A percentile compares a stretch with the other conserved stretches of the same genome.
Conservation (phyloP, 2,329 filamentous ascomycete genomes). For the Arthroderma sp. region DNA sequence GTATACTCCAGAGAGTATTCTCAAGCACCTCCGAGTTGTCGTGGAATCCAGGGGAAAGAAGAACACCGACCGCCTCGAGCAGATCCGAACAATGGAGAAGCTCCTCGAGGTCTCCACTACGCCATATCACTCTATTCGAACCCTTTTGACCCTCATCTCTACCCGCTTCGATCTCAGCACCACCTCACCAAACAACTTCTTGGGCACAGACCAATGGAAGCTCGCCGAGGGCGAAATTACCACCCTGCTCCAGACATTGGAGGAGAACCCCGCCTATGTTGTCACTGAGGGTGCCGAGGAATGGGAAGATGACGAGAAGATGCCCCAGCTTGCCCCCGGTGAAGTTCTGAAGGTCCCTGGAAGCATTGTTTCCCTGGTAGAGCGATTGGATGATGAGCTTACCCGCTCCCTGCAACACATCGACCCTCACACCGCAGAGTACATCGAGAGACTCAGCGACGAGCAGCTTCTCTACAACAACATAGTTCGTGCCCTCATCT, state of each 20-base stretch:
- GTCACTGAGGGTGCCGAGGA: conserved; percentile 89
- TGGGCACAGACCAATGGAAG: conserved; percentile 97
- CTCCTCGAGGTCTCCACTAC: conserved; percentile 76
- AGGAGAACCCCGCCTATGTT: conserved; percentile 65
- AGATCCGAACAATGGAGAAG: conserved; percentile 97
- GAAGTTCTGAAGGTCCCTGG: conserved; percentile 85
- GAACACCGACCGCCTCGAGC: conserved; percentile 89
- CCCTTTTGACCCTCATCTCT: conserved; percentile 81
- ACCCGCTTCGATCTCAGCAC: conserved; percentile 87
- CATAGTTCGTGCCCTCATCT: conserved; percentile 76
- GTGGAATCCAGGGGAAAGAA: conserved; percentile 96
- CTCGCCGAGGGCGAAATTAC: conserved; percentile 76
- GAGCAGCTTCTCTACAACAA: conserved; percentile 84
- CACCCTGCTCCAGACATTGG: conserved; percentile 64
- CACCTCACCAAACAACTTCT: conserved; percentile 59
- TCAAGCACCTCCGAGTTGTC: conserved; percentile 89
- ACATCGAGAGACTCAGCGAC: conserved; percentile 87
- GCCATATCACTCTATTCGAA: conserved; percentile 87
- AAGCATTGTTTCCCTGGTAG: conserved; percentile 85
- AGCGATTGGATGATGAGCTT: conserved; percentile 93
- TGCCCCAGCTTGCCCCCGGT: conserved; percentile 57
- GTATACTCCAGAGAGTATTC: conserved; percentile 94
- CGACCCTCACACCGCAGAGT: conserved; percentile 96
- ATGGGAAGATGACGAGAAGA: conserved; percentile 98
- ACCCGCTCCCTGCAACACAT: conserved; percentile 94